These are phyloP conservation scores for Leccinum ponderosum DNA, from an alignment of 1,284 basidiomycete genomes.

Conservation along the genomic window DNA sequence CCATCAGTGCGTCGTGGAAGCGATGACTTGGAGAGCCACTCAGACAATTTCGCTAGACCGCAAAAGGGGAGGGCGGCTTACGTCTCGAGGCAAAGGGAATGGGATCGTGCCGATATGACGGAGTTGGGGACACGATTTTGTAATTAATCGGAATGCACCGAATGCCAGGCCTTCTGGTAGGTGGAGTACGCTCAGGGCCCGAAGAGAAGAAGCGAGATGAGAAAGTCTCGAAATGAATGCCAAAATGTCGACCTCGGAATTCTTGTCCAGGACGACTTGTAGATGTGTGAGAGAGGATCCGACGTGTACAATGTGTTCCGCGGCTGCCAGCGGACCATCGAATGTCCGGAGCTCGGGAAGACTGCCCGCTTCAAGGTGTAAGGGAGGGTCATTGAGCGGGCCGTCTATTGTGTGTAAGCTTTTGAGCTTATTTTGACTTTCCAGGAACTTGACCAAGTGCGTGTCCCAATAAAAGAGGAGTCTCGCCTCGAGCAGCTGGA, in stretches of 20 bases:
- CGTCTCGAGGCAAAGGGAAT: conserved; percentile 32
- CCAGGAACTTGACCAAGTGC: conserved; percentile 34
- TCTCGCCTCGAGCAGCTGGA: conserved; percentile 33
- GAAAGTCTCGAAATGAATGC: conserved; percentile 27
- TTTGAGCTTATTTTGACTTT: conserved; percentile 35
- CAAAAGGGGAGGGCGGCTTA: conserved; percentile 18
- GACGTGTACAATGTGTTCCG: conserved; percentile 27
- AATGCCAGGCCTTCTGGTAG: conserved; percentile 30
- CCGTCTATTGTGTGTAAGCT: conserved; percentile 30
- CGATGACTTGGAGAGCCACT: conserved; percentile 24
- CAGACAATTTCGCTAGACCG: conserved; percentile 18
- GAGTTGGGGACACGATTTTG: conserved; percentile 33
- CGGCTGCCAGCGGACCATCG: conserved; percentile 30
- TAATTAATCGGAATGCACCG: conserved; percentile 32
- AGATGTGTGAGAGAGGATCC: conserved; percentile 31
- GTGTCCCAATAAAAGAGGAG: conserved; percentile 30
- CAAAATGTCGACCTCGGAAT: conserved; percentile 25
- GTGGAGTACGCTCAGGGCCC: conserved; percentile 34
- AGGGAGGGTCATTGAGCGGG: conserved; percentile 22
- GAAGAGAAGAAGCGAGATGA: conserved; percentile 30
- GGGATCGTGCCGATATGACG: conserved; percentile 35
- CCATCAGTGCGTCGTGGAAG: conserved; percentile 28
- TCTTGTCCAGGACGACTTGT: conserved; percentile 26
- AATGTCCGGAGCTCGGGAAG: conserved; percentile 31
- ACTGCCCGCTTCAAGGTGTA: conserved; percentile 30